Percentiles rank a stretch among this genome's conserved stretches.
Conservation (phyloP, 2,329 filamentous ascomycete genomes). For the Pestalotiopsis sp. region DNA sequence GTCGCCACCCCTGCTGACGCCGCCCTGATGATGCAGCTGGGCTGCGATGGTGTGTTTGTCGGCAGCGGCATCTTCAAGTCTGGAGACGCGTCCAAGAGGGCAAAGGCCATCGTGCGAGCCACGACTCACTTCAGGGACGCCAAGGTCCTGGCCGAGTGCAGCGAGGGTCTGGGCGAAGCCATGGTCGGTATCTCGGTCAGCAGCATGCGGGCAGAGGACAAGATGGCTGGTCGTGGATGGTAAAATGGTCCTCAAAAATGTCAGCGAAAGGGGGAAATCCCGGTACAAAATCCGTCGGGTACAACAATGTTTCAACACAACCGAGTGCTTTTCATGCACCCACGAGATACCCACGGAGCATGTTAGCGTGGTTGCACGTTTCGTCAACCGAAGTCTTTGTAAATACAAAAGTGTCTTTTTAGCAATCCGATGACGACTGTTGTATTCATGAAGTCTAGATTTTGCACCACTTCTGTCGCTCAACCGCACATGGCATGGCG, state of each 20-base stretch:
- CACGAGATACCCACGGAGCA: neutral
- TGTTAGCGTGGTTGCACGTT: neutral
- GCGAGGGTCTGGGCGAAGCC: slow-evolving; percentile 88
- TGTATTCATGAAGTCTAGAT: neutral
- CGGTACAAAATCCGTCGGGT: neutral
- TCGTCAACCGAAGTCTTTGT: neutral
- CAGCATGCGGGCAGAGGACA: slow-evolving; percentile 76
- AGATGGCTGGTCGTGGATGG: slow-evolving; percentile 85
- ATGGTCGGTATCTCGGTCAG: slow-evolving; percentile 95
- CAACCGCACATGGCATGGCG: too few relatives aligned
- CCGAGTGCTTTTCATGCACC: neutral
- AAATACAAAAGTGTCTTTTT: neutral
- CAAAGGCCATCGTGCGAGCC: slow-evolving; percentile 92
- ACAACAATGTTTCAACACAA: slow-evolving; percentile 1
- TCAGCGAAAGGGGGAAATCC: slow-evolving; percentile 5
- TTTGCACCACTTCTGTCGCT: neutral
- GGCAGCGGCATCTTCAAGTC: slow-evolving; percentile 98
- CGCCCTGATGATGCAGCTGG: slow-evolving; percentile 96
- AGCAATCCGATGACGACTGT: neutral
- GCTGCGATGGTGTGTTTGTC: slow-evolving; percentile 97
- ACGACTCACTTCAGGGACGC: slow-evolving; percentile 89
- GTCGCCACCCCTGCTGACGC: slow-evolving; percentile 99
- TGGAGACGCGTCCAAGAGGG: slow-evolving; percentile 85
- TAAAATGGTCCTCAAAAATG: slow-evolving; percentile 41
- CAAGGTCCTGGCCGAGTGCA: slow-evolving; percentile 83